A percentile compares a stretch with the other conserved stretches of the same genome.
Conservation (phyloP, 2,329 filamentous ascomycete genomes). For the Aureobasidium pullulans region DNA sequence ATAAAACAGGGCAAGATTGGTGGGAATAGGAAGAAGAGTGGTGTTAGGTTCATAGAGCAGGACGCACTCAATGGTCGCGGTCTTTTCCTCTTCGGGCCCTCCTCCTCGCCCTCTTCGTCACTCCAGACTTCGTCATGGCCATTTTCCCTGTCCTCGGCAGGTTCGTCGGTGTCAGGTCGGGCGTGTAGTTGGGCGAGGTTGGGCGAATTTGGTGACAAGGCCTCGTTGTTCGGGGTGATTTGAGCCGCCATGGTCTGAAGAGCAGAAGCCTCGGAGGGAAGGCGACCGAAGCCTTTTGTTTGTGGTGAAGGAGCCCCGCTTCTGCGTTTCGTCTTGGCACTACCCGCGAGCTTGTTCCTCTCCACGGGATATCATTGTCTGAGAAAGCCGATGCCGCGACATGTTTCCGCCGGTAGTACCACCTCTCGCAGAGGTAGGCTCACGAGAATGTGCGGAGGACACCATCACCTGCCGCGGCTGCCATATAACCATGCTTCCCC, state of each 20-base stretch:
- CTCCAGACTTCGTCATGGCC: conserved; percentile 32
- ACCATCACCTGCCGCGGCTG: background rate
- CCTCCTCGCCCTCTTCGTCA: conserved; percentile 30
- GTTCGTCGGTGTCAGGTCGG: background rate
- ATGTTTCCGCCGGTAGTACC: conserved; percentile 7
- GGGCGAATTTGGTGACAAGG: conserved; percentile 1
- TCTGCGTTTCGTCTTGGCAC: background rate
- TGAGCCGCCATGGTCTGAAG: conserved; percentile 9
- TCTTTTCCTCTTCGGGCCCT: conserved; percentile 36
- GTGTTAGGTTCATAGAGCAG: conserved; percentile 30
- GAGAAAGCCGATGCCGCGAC: conserved; percentile 10
- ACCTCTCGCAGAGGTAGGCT: background rate
- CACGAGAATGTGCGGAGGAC: background rate
- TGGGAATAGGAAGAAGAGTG: background rate
- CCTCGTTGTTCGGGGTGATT: conserved; percentile 13
- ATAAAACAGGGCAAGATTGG: background rate
- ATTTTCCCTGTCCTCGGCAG: conserved; percentile 18
- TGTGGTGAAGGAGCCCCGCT: background rate
- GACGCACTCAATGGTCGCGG: conserved; percentile 38
- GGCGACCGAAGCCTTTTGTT: conserved; percentile 11
- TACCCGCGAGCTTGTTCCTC: background rate
- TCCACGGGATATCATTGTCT: conserved; percentile 7
- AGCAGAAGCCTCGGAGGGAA: conserved; percentile 7
- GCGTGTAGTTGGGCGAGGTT: background rate
- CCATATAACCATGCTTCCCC: conserved; percentile 4